Conservation (phyloP, 75 land plant species). For the Chamaecyparis obtusa region DNA sequence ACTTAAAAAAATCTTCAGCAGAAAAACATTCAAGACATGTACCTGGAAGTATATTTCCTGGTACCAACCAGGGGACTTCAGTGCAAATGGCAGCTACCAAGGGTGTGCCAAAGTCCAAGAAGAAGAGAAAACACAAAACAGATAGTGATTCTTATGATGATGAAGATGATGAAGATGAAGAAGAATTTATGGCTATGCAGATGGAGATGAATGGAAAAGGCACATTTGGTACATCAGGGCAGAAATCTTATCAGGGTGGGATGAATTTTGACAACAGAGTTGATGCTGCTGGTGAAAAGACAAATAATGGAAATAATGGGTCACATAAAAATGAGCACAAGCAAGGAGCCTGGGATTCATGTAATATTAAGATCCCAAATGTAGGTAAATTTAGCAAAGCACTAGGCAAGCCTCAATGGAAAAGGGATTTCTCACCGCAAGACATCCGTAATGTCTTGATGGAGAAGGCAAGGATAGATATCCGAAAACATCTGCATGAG, state of each 20-base stretch:
- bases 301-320: neutral
- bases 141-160: constrained; percentile 8
- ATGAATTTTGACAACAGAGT: constrained; percentile 7
- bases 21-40: constrained; percentile 10
- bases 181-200: constrained; percentile 9
- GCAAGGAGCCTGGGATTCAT: constrained; percentile 1
- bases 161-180: constrained; percentile 20
- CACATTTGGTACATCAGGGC: neutral
- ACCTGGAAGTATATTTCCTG: neutral
- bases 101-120: neutral
- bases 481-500: constrained; percentile 46
- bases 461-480: constrained; percentile 46
- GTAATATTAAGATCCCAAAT: neutral
- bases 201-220: constrained; percentile 1
- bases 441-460: constrained; percentile 46
- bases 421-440: constrained; percentile 17
- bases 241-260: neutral
- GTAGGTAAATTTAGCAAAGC: neutral
- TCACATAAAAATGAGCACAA: neutral
- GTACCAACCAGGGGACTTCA: constrained; percentile 7
- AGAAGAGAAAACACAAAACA: constrained; percentile 14
- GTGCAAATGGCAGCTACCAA: constrained; percentile 11
- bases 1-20: constrained; percentile 23
- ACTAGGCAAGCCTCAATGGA: neutral
- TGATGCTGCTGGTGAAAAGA: neutral